phyloP scores from a whole-genome alignment of 129 eudicot species.

The Dittrichia graveolens region DNA sequence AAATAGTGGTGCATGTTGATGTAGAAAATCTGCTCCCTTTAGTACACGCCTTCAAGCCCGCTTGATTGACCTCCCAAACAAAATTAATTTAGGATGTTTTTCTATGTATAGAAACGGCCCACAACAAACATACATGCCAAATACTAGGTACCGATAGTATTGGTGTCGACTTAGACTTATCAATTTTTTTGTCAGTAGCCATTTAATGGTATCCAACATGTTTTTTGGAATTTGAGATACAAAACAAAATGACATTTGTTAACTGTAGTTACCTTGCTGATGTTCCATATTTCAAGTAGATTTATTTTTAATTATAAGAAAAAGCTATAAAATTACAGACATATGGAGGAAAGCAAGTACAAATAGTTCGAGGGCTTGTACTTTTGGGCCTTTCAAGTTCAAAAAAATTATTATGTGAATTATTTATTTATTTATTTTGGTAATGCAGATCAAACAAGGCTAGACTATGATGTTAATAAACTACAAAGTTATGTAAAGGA shows the following conservation, averaged over 20 bases:
- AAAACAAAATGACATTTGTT: background rate
- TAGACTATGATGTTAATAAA: slow-evolving; percentile 68
- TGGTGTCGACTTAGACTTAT: slow-evolving; percentile 39
- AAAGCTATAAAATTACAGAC: background rate
- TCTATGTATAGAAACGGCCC: slow-evolving; percentile 39
- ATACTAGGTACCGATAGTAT: slow-evolving; percentile 32
- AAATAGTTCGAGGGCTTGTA: background rate
- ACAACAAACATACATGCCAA: slow-evolving; percentile 35
- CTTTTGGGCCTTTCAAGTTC: background rate
- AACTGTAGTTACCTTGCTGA: slow-evolving; percentile 1
- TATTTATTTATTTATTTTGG: background rate
- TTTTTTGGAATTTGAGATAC: background rate
- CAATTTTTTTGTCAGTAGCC: slow-evolving; percentile 32
- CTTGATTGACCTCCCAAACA: slow-evolving; percentile 32
- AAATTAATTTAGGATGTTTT: slow-evolving; percentile 29
- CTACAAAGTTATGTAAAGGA: slow-evolving; percentile 90
- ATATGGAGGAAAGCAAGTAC: background rate
- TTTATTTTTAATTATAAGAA: background rate
- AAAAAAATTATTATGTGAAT: no score
- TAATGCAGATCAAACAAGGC: slow-evolving; percentile 69
- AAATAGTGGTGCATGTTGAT: slow-evolving; percentile 34
- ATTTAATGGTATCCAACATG: slow-evolving; percentile 28
- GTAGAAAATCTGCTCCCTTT: slow-evolving; percentile 43
- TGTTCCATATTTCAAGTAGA: background rate
- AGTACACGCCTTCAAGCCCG: slow-evolving; percentile 45